phyloP scores from a whole-genome alignment of 371 early-diverging fungal species.

The Fennellomyces sp. region DNA sequence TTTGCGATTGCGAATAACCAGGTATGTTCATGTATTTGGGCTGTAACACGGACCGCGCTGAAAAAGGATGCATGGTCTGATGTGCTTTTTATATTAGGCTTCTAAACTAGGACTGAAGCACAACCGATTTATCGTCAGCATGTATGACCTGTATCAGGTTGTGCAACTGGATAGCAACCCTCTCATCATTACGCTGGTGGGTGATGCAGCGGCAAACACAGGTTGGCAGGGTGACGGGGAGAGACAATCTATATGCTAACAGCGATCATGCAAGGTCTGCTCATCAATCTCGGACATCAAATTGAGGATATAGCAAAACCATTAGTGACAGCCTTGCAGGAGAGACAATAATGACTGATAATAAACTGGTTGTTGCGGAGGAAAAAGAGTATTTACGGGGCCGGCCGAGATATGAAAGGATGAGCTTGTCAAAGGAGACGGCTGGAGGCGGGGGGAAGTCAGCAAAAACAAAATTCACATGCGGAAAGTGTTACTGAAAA shows the following conservation, averaged over 20 bases:
- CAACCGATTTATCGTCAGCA: constrained; percentile 63
- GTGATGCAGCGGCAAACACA: constrained; percentile 58
- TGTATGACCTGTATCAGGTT: constrained; percentile 61
- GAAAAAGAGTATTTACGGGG: not conserved
- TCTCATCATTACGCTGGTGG: constrained; percentile 61
- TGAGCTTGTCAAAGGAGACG: too few species aligned
- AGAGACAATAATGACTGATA: constrained; percentile 15
- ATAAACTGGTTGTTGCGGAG: too few species aligned
- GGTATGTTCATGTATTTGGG: constrained; percentile 19
- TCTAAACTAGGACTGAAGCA: constrained; percentile 66
- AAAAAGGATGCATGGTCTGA: not conserved
- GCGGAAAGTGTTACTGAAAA: not conserved
- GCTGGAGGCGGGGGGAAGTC: not conserved
- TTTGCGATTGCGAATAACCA: constrained; percentile 51
- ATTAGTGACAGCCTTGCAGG: constrained; percentile 29
- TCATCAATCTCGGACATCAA: constrained; percentile 34
- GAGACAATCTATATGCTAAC: constrained; percentile 18
- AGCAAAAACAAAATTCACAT: constrained; percentile 2
- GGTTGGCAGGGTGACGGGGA: constrained; percentile 42
- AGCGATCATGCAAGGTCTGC: constrained; percentile 22
- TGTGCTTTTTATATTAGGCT: constrained; percentile 51
- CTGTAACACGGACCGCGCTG: too few species aligned
- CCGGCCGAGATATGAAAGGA: not conserved
- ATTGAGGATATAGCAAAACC: constrained; percentile 31
- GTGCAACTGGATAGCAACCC: constrained; percentile 64